A percentile compares a stretch with the other conserved stretches of the same genome.
Evolutionary conservation across 306 rosid species (phyloP).

Genomic region (Prunus persica): Prunus_persica_NCBIv2 NC_034011.1:18127001-18127500

Average conservation of each 20-base stretch:
- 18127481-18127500: neutral
- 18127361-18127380: neutral
- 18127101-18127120: neutral
- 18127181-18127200: neutral
- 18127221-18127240: slow-evolving; percentile 15
- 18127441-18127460: neutral
- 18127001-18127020: neutral
- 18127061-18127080: neutral
- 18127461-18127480: neutral
- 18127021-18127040: neutral
- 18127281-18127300: slow-evolving; percentile 62
- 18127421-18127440: neutral
- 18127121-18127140: neutral
- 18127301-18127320: slow-evolving; percentile 77
- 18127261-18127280: slow-evolving; percentile 92
- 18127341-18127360: slow-evolving; percentile 25
- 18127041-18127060: neutral
- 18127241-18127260: slow-evolving; percentile 88
- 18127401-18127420: neutral
- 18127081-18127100: neutral
- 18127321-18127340: slow-evolving; percentile 44
- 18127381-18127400: neutral
- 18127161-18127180: neutral
- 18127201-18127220: neutral
- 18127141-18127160: neutral